phyloP scores from a whole-genome alignment of 2,329 filamentous ascomycete species.

The Exophiala bonariae region DNA sequence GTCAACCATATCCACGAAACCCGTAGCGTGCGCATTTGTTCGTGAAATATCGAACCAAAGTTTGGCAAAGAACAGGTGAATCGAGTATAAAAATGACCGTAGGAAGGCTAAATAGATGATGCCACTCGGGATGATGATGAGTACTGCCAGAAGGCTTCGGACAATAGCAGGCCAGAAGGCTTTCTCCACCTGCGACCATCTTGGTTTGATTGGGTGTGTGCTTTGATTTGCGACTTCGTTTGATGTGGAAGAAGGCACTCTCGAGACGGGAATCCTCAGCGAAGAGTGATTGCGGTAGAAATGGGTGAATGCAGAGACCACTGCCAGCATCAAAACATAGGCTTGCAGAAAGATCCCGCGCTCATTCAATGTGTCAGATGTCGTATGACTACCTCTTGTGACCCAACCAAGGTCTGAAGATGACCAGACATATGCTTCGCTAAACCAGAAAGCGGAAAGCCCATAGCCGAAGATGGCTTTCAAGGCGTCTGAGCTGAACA shows the following conservation, averaged over 20 bases:
- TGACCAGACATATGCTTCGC: slow-evolving; percentile 77
- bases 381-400: slow-evolving; percentile 56
- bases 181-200: slow-evolving; percentile 40
- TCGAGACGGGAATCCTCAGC: slow-evolving; percentile 53
- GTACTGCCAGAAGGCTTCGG: slow-evolving; percentile 36
- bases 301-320: slow-evolving; percentile 69
- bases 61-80: slow-evolving; percentile 68
- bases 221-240: slow-evolving; percentile 33
- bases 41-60: slow-evolving; percentile 74
- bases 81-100: slow-evolving; percentile 65
- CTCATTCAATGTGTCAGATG: slow-evolving; percentile 76
- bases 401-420: slow-evolving; percentile 71
- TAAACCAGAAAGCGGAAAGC: slow-evolving; percentile 76
- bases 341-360: slow-evolving; percentile 76
- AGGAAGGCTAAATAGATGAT: slow-evolving; percentile 64
- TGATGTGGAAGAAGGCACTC: slow-evolving; percentile 27
- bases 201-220: slow-evolving; percentile 37
- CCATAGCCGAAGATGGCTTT: slow-evolving; percentile 75
- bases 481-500: slow-evolving; percentile 60
- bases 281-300: slow-evolving; percentile 73
- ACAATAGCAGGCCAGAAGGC: slow-evolving; percentile 34
- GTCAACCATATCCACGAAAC: too few species aligned
- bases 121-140: slow-evolving; percentile 48
- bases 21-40: slow-evolving; percentile 61
- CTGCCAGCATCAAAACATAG: slow-evolving; percentile 67